Percentiles rank a stretch among this genome's conserved stretches.
phyloP scores from a whole-genome alignment of 441 rosid species.

The Adansonia gregorii region DNA sequence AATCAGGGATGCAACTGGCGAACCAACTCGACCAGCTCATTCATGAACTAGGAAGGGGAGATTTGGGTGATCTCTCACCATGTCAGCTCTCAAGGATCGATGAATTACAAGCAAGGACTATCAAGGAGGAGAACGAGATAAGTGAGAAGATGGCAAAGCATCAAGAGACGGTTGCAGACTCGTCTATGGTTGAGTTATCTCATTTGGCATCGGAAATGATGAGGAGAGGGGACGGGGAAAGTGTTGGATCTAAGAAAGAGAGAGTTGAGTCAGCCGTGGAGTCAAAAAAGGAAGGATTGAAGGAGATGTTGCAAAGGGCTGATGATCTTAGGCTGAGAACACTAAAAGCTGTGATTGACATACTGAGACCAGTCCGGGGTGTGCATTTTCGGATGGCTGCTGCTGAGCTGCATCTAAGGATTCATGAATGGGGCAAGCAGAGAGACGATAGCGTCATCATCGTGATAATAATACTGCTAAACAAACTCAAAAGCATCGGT shows the following conservation, averaged over 20 bases:
- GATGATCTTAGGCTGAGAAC: conserved; percentile 51
- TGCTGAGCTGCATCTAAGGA: conserved; percentile 50
- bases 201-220: conserved; percentile 30
- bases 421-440: conserved; percentile 55
- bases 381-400: conserved; percentile 55
- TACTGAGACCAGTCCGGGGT: conserved; percentile 44
- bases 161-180: conserved; percentile 47
- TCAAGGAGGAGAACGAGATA: conserved; percentile 41
- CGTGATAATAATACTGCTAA: neutral
- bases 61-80: conserved; percentile 45
- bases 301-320: conserved; percentile 36
- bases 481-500: too few relatives aligned
- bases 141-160: conserved; percentile 43
- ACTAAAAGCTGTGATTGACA: conserved; percentile 37
- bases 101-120: conserved; percentile 32
- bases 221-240: neutral
- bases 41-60: conserved; percentile 37
- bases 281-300: conserved; percentile 34
- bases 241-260: conserved; percentile 7
- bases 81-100: conserved; percentile 39
- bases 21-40: conserved; percentile 36
- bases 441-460: conserved; percentile 26
- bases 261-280: conserved; percentile 30
- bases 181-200: conserved; percentile 42
- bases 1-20: conserved; percentile 49